Evolutionary conservation across 2,329 filamentous ascomycete species (phyloP).

Genomic region (Fusarium pseudograminearum): DNA sequence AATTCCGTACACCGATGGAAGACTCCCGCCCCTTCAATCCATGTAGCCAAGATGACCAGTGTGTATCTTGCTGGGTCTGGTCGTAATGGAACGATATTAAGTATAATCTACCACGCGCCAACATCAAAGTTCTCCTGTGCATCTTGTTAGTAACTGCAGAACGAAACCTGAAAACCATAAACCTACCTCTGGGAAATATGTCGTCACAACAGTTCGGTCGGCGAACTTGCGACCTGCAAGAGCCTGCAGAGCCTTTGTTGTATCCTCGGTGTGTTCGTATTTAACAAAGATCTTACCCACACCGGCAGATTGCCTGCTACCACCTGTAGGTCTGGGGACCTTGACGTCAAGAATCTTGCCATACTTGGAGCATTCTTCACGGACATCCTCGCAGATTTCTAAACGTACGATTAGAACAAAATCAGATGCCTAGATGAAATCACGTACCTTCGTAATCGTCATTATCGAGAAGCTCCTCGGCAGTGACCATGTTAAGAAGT

Average conservation of each 20-base stretch:
- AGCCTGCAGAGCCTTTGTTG: conserved; percentile 87
- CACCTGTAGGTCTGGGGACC: conserved; percentile 87
- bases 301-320: conserved; percentile 84
- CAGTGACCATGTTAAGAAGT: conserved; percentile 97
- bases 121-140: conserved; percentile 92
- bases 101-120: conserved; percentile 76
- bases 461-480: conserved; percentile 91
- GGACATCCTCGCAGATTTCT: conserved; percentile 98
- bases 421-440: not conserved
- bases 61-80: conserved; percentile 8
- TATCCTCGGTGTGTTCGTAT: conserved; percentile 81
- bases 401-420: conserved; percentile 51
- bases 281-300: conserved; percentile 99
- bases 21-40: conserved; percentile 34
- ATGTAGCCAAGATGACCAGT: conserved; percentile 35
- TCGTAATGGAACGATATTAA: conserved; percentile 25
- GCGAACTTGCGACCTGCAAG: conserved; percentile 96
- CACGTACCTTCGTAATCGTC: conserved; percentile 92
- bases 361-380: conserved; percentile 93
- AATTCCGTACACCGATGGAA: conserved; percentile 41
- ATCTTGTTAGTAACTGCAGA: conserved; percentile 49
- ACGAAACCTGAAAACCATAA: not conserved
- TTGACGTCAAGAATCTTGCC: conserved; percentile 89
- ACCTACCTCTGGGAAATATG: conserved; percentile 91
- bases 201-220: conserved; percentile 94